These are phyloP conservation scores for Tetrahymena malaccensis DNA, from an alignment of 73 alveolate genomes.

Conservation along the genomic window DNA sequence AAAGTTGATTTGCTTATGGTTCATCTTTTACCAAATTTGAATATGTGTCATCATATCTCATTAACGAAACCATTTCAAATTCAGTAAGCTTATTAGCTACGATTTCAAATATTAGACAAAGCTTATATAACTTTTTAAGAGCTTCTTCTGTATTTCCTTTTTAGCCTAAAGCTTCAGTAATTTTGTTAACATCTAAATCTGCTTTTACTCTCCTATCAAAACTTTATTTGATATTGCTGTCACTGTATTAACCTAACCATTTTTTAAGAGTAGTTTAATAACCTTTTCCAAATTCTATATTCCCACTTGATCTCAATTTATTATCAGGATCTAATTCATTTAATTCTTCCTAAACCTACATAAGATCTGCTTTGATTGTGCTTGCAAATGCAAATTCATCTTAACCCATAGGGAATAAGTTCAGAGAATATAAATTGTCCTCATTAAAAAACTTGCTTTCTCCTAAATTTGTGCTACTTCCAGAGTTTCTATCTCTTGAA, in stretches of 20 bases:
- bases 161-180: not conserved
- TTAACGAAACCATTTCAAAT: not conserved
- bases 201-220: not conserved
- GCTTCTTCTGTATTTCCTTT: not conserved
- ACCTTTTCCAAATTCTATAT: not conserved
- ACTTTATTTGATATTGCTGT: not conserved
- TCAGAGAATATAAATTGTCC: not conserved
- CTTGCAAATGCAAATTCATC: not conserved
- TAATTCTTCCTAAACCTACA: not conserved
- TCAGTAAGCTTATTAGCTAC: not conserved
- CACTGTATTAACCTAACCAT: not conserved
- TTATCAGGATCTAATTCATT: not conserved
- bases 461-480: not conserved
- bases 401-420: not conserved
- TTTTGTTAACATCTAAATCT: not conserved
- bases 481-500: not conserved
- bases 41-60: not conserved
- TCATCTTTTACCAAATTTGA: not conserved
- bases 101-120: not conserved
- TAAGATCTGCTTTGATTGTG: not conserved
- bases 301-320: not conserved
- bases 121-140: not conserved
- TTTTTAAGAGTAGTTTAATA: not conserved
- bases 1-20: not conserved
- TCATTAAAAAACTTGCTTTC: not conserved